phyloP scores from a whole-genome alignment of 768 basidiomycete species.

The Boletus vinaceobasis region DNA sequence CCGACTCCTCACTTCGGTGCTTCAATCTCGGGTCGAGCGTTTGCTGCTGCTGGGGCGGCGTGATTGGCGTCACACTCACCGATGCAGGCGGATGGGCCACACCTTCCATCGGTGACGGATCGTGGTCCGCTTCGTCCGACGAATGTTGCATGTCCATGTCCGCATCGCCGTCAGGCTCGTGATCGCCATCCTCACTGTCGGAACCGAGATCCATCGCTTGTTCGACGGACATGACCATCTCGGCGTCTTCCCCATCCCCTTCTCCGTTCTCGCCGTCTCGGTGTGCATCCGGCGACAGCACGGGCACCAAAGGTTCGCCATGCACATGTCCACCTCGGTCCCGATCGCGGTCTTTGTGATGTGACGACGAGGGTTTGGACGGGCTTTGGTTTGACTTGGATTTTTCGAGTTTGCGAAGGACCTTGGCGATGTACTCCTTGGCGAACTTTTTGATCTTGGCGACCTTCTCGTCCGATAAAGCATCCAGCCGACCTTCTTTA shows the following conservation, averaged over 20 bases:
- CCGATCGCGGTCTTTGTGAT: constrained; percentile 7
- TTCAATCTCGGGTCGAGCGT: constrained; percentile 30
- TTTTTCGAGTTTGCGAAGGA: constrained; percentile 64
- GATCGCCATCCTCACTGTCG: constrained; percentile 31
- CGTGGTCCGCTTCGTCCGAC: constrained; percentile 25
- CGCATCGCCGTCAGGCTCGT: constrained; percentile 4
- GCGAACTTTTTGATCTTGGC: constrained; percentile 89
- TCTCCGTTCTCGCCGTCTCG: constrained; percentile 13
- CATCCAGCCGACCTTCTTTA: constrained; percentile 66
- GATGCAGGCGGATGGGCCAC: constrained; percentile 26
- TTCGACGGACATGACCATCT: constrained; percentile 40
- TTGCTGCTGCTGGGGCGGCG: constrained; percentile 23
- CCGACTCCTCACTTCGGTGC: constrained; percentile 28
- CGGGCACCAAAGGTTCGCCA: constrained; percentile 13
- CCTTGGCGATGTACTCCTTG: constrained; percentile 86
- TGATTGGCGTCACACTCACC: constrained; percentile 31
- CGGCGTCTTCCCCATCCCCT: constrained; percentile 24
- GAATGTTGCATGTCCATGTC: constrained; percentile 28
- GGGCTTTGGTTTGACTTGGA: constrained; percentile 22
- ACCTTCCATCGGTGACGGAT: constrained; percentile 34
- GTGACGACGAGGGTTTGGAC: constrained; percentile 18
- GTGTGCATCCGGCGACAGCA: constrained; percentile 8
- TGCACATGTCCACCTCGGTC: not conserved
- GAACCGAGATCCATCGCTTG: constrained; percentile 45
- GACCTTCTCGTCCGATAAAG: constrained; percentile 82